A percentile compares a stretch with the other conserved stretches of the same genome.
These are phyloP conservation scores for Primulina eburnea DNA, from an alignment of 257 asterid genomes.

Conservation along the genomic window DNA sequence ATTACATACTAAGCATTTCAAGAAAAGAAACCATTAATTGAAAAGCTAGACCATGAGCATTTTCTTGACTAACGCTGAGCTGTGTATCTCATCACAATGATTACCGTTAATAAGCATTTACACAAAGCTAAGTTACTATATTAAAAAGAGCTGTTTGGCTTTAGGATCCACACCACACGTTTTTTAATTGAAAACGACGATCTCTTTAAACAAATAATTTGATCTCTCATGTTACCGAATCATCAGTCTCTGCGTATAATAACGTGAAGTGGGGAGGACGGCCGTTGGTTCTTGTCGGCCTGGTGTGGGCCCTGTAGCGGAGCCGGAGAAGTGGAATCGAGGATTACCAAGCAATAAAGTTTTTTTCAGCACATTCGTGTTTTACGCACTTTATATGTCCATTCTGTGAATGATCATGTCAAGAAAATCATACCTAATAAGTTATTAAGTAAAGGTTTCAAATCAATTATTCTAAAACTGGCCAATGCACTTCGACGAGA, in stretches of 20 bases:
- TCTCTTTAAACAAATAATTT: conserved; percentile 52
- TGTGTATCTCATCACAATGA: conserved; percentile 18
- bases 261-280: conserved; percentile 44
- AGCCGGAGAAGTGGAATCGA: neutral
- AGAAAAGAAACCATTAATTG: neutral
- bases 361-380: neutral
- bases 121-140: conserved; percentile 22
- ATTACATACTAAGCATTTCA: conserved; percentile 5
- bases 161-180: conserved; percentile 38
- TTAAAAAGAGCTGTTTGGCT: conserved; percentile 49
- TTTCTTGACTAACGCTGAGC: neutral
- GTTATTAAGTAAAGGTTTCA: too few species aligned
- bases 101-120: conserved; percentile 15
- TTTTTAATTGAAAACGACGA: conserved; percentile 36
- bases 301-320: conserved; percentile 30
- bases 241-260: conserved; percentile 43
- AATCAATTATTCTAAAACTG: too few species aligned
- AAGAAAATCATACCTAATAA: conserved; percentile 1
- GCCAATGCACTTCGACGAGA: neutral
- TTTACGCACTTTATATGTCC: neutral
- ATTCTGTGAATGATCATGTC: conserved; percentile 27
- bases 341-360: neutral
- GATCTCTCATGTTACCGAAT: conserved; percentile 78
- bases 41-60: neutral
- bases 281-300: conserved; percentile 53